Evolutionary conservation across 495 filamentous ascomycete genomes (phyloP), one percentile per base, ranked within the genome.

Genomic region (Hypoxylon lienhwacheense): DNA sequence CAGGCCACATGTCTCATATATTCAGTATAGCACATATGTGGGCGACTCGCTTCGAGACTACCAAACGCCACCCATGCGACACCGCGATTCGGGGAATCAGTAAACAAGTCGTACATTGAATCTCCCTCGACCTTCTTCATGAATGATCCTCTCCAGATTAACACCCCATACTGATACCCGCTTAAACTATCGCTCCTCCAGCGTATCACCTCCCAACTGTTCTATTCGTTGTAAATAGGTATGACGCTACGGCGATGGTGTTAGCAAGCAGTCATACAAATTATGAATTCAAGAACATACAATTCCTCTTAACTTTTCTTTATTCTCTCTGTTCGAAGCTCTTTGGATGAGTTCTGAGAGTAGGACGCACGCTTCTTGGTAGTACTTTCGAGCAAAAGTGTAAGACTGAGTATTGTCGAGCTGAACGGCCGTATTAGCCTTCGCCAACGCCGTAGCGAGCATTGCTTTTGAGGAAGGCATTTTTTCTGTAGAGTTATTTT

Each of bases 391-490:
- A 21, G 93, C 93, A 17, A 91, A 91, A 66, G 93, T 90, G 58
- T 91, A 87, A 67, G 97, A 96, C 61, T 91, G 87, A 3, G 89
- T 90, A 74, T 96, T 95, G 68, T 98, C 93, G 22, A 97, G 81
- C 46, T 95, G 78, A 11, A 98, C 93, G 5, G 93, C 93, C 16
- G 89, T 93, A 60, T 97, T 96, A 28, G 93, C 93, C 70, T 96
- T 96, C 61, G 95, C 85, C 32, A 98, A 73, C 5, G 93, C 93
- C 64, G 87, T 90, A 3, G 91, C 93, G 12, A 98, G 77, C 88
- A 96, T 97, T 16, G 84, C 84, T 71, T 95, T 96, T 63, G 96
- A 88, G 1, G 88, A 90, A 7, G 72, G 71, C 29, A 69, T 68
- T 47, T 74, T 31, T 10, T 3, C 72, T 8, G 44, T 32, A 7